Evolutionary conservation across 2,329 filamentous ascomycete species (phyloP), one percentile per base, ranked within the genome.

Genomic region (Fusarium algeriense): DNA sequence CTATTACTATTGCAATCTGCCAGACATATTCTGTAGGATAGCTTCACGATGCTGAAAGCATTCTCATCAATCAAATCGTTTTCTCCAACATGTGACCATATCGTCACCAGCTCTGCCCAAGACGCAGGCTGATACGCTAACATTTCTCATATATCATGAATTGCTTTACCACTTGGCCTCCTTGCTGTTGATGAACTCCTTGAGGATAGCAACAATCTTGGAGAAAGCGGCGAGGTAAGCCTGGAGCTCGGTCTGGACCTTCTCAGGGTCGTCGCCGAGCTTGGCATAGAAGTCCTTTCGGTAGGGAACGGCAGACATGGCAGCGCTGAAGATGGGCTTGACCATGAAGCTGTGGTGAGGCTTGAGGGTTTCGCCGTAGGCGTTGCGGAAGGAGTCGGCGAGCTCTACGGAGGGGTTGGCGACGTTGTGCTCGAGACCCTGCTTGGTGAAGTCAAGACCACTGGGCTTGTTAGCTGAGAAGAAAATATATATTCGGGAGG

Each of bases 271-370:
- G 23, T 85, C 84, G 40, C 93, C 94, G 45, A 99, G 86, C 88
- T 98, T 97, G 73, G 83, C 83, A 81, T 98, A 98, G 80, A 99
- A 98, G 82, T 95, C 93, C 81, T 93, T 93, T 75, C 95, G 90
- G 87, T 98, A 97, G 3, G 96, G 96, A 74, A 93, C 95, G 20
- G 94, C 95, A 75, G 89, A 89, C 94, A 99, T 97, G 80, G 95
- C 95, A 69, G 94, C 92, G 76, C 88, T 92, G 88, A 98, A 98
- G 79, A 98, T 87, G 67, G 94, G 94, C 88, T 97, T 97, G 77
- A 98, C 85, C 70, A 98, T 77, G 83, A 97, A 94, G 79, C 87
- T 90, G 87, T 99, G 96, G 85, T 97, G 91, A 30, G 92, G 93
- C 86, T 97, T 97, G 77, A 99, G 92, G 53, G 95, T 98, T 76